Conservation (phyloP, 1,284 basidiomycete genomes). For the Ceratorhiza oryzae-sativae region DNA sequence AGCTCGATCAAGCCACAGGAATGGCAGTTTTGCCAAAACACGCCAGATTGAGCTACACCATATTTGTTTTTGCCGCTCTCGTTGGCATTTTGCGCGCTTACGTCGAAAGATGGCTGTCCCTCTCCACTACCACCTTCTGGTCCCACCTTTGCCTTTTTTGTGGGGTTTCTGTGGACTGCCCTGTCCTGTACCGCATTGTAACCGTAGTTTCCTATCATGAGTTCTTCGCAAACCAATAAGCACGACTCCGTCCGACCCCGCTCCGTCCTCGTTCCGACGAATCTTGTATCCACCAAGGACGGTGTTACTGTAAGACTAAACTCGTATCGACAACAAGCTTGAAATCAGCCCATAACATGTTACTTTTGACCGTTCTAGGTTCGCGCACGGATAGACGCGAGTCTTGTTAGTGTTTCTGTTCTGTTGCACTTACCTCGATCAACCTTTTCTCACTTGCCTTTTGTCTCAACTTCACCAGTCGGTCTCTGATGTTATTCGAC, state of each 20-base stretch:
- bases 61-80: constrained; percentile 7
- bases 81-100: constrained; percentile 13
- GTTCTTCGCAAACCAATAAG: constrained; percentile 40
- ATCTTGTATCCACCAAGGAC: constrained; percentile 76
- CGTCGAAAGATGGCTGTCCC: not conserved
- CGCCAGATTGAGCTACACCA: not conserved
- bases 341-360: not conserved
- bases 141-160: constrained; percentile 46
- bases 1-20: not conserved
- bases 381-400: constrained; percentile 79
- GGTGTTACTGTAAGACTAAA: constrained; percentile 62
- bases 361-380: constrained; percentile 38
- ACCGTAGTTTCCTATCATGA: constrained; percentile 45
- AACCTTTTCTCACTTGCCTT: not conserved
- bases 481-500: constrained; percentile 79
- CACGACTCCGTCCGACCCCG: constrained; percentile 38
- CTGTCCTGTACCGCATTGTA: constrained; percentile 49
- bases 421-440: constrained; percentile 5
- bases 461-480: constrained; percentile 48
- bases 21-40: not conserved
- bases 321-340: not conserved
- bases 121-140: constrained; percentile 9
- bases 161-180: constrained; percentile 43
- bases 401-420: constrained; percentile 52
- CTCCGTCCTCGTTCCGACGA: constrained; percentile 71